A percentile compares a stretch with the other conserved stretches of the same genome.
Evolutionary conservation across 805 yeast species (phyloP).

Genomic region (Candida boleticola): DNA sequence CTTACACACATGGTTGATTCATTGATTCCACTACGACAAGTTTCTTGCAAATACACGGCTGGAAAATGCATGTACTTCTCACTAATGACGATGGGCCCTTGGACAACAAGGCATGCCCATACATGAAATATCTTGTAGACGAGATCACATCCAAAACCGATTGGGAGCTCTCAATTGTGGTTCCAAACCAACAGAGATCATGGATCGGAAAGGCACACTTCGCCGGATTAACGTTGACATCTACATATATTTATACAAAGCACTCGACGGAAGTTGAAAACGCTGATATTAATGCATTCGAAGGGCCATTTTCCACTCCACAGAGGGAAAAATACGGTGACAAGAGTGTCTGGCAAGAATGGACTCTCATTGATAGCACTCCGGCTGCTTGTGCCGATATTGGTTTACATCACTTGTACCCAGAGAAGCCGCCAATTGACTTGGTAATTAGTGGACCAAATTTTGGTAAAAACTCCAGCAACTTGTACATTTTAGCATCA

Average conservation of each 20-base stretch:
- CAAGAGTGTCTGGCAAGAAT: conserved; percentile 49
- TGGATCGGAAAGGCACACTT: conserved; percentile 99
- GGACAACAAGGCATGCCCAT: conserved; percentile 75
- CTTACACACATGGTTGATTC: too few species aligned
- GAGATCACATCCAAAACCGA: conserved; percentile 62
- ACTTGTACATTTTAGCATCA: conserved; percentile 82
- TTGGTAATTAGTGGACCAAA: conserved; percentile 93
- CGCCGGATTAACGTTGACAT: conserved; percentile 65
- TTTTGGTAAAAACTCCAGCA: conserved; percentile 89
- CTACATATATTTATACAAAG: conserved; percentile 61
- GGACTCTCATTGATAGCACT: conserved; percentile 88
- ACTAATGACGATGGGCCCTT: conserved; percentile 98
- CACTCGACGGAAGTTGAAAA: conserved; percentile 39
- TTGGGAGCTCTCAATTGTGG: conserved; percentile 82
- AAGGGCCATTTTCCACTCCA: conserved; percentile 66
- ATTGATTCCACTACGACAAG: too few species aligned
- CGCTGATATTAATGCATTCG: conserved; percentile 39
- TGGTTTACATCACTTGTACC: conserved; percentile 71
- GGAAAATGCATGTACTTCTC: conserved; percentile 52
- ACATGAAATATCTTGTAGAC: conserved; percentile 75
- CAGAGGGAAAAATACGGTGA: conserved; percentile 36
- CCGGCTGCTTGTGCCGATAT: conserved; percentile 96
- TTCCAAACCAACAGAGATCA: conserved; percentile 83
- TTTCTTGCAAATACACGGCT: too few species aligned
- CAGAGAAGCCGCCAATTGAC: conserved; percentile 59